Evolutionary conservation across 768 basidiomycete genomes (phyloP), one percentile per base, ranked within the genome.

Genomic region (Rhizopogon vinicolor): DNA sequence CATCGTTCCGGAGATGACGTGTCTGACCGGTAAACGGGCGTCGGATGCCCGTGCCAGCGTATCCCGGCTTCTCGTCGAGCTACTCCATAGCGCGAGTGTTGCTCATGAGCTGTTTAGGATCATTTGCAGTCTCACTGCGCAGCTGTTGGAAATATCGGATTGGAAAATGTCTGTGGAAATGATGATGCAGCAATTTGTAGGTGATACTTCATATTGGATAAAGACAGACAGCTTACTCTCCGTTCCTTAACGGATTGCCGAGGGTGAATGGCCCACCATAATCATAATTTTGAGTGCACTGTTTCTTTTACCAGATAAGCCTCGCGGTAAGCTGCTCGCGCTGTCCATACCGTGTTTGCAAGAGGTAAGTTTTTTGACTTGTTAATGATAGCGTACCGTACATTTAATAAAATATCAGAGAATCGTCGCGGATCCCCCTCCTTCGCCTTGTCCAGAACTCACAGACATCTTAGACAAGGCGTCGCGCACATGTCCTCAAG

Each of bases 351-450:
- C 82, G 3, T 58, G 74, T 1, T 58, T 86, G 8, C 76, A 76
- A 51, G 81, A 84, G 44, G 83, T 84, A 59, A 63, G 80, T 44
- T 14, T 37, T 50, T 39, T 39, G 14, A 42, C 52, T 28, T 8
- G 18, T 33, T 55, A 10, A 41, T 31, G 10, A 19, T 41, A 44
- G 22, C 9, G 5, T 7, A 7, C 60, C 53, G n/a, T 9, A 37
- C 41, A 42, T 40, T 54, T n/a, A 39, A 33, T 16, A 14, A 41
- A 49, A 46, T 22, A 55, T 18, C 56, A 86, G 86, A 82, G 79
- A 63, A 64, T 88, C 7, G 72, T 79, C 19, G 68, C 76, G 51
- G 75, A 80, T 48, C 80, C 85, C 5, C 83, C 84, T 1, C 70
- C 78, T 14, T 62, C 71, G 53, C 82, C 82, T 3, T 78, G 66